Base-by-base conservation (phyloP, 140 eudicot genomes). In the Bidens hawaiensis region DNA sequence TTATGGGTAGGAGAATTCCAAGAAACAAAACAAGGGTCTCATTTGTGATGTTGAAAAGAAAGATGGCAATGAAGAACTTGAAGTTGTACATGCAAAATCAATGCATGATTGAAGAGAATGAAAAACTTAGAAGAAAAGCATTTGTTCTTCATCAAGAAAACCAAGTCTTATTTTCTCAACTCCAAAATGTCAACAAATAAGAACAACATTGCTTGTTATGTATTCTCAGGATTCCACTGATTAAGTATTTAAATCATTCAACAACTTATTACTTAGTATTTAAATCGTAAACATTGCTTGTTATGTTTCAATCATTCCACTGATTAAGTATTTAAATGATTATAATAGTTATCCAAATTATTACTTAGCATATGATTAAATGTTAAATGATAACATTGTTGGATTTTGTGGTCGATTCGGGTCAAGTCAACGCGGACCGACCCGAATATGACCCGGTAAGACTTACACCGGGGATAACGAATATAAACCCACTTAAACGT, bases 51-150 rank as follows among this genome's bases (percentile, higher is more conserved):
- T 53, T 75, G 71, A 82, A 63, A 63, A 72, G 69, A 58, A 70
- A 75, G 71, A 72, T 82, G 82, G 80, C 55, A 55, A 68, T 82
- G 43, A 69, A 79, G 76, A 82, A 82, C 75, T 69, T 79, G 73
- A 76, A 79, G 83, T 66, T 82, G 71, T 79, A 72, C 68, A 45
- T 76, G 60, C 72, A 82, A 73, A 82, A 72, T 69, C 67, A 64
- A 76, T 49, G 82, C 80, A 82, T 82, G 15, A 79, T 72, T 17
- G 70, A 76, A 79, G 85, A 76, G 64, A 82, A 79, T 65, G 78
- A 82, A 47, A 78, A 40, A 73, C 89, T 82, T 30, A 69, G 80
- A 73, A 68, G 74, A 55, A 72, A 76, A 65, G 89, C 83, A 47
- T 66, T 74, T 47, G 55, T 76, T 28, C 89, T 82, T 60, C 80